A percentile compares a stretch with the other conserved stretches of the same genome.
Evolutionary conservation across 176 grass and related monocot genomes (phyloP).

Genomic region (Pontederia crassipes): DNA sequence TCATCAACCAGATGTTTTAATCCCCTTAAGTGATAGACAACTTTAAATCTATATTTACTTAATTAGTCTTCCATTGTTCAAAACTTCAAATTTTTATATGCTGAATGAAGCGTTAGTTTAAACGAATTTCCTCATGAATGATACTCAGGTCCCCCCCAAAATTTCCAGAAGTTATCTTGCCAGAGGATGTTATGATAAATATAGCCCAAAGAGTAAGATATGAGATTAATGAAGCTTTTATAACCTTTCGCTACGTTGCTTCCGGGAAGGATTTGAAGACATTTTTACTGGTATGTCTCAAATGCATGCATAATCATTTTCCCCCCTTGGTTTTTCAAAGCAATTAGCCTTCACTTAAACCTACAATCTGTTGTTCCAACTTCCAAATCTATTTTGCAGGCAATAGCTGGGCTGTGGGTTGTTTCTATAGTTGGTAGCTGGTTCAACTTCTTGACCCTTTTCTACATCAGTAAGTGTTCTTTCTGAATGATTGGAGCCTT

Average conservation of each 20-base stretch:
- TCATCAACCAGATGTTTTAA: too few relatives aligned
- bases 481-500: background rate
- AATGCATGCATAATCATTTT: background rate
- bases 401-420: conserved; percentile 52
- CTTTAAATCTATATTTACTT: background rate
- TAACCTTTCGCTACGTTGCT: conserved; percentile 56
- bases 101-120: too few relatives aligned
- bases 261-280: conserved; percentile 64
- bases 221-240: conserved; percentile 79
- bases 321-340: background rate
- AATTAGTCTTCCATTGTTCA: background rate
- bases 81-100: too few relatives aligned
- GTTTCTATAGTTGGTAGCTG: conserved; percentile 67
- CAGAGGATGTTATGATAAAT: conserved; percentile 41
- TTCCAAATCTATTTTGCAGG: conserved; percentile 25
- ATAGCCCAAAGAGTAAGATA: conserved; percentile 40
- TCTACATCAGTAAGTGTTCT: conserved; percentile 48
- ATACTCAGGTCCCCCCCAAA: conserved; percentile 64
- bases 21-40: too few relatives aligned
- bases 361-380: background rate
- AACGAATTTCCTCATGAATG: background rate
- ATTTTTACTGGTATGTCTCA: conserved; percentile 36
- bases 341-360: background rate
- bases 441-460: conserved; percentile 84
- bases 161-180: conserved; percentile 55